Conservation (phyloP, 2,329 filamentous ascomycete species). For the Escovopsis sp. region DNA sequence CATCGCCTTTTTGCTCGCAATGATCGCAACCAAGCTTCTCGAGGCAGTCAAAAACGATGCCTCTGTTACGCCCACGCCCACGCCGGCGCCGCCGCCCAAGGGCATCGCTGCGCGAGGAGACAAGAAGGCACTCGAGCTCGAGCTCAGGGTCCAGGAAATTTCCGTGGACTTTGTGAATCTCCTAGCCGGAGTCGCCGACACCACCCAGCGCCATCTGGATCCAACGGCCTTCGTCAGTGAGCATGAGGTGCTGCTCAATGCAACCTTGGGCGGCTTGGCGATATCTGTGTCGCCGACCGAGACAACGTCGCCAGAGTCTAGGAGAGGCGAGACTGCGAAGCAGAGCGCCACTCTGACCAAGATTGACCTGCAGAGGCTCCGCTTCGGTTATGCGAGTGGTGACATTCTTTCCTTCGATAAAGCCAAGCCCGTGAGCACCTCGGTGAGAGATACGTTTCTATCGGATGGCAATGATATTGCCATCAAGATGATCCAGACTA, state of each 20-base stretch:
- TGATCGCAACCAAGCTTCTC: slow-evolving; percentile 33
- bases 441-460: slow-evolving; percentile 42
- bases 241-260: slow-evolving; percentile 36
- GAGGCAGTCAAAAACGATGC: slow-evolving; percentile 23
- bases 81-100: slow-evolving; percentile 4
- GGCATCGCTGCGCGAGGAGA: slow-evolving; percentile 5
- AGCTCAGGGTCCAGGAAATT: slow-evolving; percentile 31
- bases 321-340: slow-evolving; percentile 10
- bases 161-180: slow-evolving; percentile 41
- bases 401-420: slow-evolving; percentile 49
- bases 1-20: slow-evolving; percentile 37
- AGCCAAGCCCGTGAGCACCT: slow-evolving; percentile 40
- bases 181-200: slow-evolving; percentile 36
- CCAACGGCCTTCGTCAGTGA: slow-evolving; percentile 24
- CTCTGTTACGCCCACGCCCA: not conserved
- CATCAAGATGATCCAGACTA: slow-evolving; percentile 32
- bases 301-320: slow-evolving; percentile 3
- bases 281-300: slow-evolving; percentile 13
- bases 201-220: slow-evolving; percentile 29
- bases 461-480: slow-evolving; percentile 42
- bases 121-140: slow-evolving; percentile 22
- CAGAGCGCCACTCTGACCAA: slow-evolving; percentile 17
- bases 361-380: slow-evolving; percentile 39
- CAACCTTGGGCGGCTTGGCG: slow-evolving; percentile 29
- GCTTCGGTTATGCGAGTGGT: slow-evolving; percentile 45